Evolutionary conservation across 2,329 filamentous ascomycete genomes (phyloP).

Genomic region (Alternaria metachromatica): DNA sequence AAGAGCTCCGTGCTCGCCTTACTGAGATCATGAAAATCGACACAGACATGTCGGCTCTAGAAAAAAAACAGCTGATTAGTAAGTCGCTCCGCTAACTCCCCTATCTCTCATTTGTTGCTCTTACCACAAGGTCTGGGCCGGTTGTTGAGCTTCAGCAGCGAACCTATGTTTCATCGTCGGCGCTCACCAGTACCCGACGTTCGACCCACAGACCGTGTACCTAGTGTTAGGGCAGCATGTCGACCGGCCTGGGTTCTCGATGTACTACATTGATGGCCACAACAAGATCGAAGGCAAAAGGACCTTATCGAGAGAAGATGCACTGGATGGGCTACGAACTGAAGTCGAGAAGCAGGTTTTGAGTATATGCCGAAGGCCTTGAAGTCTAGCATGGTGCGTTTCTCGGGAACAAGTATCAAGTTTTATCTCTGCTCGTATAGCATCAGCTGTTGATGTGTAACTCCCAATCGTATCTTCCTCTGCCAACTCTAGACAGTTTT

Average conservation of each 20-base stretch:
- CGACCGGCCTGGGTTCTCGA: not conserved
- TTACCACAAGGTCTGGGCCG: not conserved
- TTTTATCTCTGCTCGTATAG: not conserved
- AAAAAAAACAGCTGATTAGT: not conserved
- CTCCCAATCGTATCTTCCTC: not conserved
- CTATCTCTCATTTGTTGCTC: not conserved
- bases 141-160: not conserved
- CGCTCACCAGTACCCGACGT: not conserved
- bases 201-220: not conserved
- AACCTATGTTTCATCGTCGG: not conserved
- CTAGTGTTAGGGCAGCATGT: not conserved
- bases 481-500: constrained; percentile 8
- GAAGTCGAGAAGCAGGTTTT: not conserved
- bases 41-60: not conserved
- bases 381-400: not conserved
- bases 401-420: not conserved
- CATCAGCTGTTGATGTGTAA: not conserved
- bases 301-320: not conserved
- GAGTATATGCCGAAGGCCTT: not conserved
- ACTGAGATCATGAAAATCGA: not conserved
- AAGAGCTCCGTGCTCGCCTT: not conserved
- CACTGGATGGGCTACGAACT: not conserved
- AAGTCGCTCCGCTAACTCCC: not conserved
- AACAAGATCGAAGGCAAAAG: not conserved
- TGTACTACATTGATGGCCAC: not conserved